Conservation (phyloP, 495 filamentous ascomycete species). For the Hapsidospora chrysogenum region DNA sequence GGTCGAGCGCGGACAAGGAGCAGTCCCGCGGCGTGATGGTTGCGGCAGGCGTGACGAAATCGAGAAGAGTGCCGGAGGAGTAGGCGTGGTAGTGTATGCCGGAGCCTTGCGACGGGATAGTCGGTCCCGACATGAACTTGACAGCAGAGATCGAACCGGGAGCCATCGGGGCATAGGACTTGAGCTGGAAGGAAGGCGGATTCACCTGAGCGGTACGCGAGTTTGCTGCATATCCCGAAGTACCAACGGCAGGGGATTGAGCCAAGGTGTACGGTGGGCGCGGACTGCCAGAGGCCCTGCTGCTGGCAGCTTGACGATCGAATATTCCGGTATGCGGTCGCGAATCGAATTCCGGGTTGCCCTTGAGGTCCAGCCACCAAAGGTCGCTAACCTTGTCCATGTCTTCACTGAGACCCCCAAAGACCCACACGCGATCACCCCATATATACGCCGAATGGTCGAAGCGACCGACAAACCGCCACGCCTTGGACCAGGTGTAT, state of each 20-base stretch:
- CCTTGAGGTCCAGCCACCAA: conserved; percentile 92
- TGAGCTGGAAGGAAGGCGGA: conserved; percentile 46
- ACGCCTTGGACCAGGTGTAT: conserved; percentile 92
- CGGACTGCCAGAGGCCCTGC: conserved; percentile 16
- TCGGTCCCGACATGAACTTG: conserved; percentile 73
- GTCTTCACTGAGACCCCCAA: conserved; percentile 80
- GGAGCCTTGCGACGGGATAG: conserved; percentile 72
- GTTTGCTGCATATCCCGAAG: conserved; percentile 74
- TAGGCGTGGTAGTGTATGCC: conserved; percentile 92
- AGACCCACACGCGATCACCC: conserved; percentile 86
- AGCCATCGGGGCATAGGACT: conserved; percentile 50
- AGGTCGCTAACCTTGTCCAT: conserved; percentile 93
- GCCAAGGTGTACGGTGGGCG: conserved; percentile 21
- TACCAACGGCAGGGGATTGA: conserved; percentile 28
- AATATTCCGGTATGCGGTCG: conserved; percentile 52
- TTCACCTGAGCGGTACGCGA: conserved; percentile 74
- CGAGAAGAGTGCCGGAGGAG: conserved; percentile 79
- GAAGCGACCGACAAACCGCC: conserved; percentile 85
- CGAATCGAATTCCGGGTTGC: conserved; percentile 66
- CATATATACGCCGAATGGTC: conserved; percentile 90
- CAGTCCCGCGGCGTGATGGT: conserved; percentile 73
- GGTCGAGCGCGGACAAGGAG: conserved; percentile 72
- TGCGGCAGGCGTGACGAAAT: conserved; percentile 83
- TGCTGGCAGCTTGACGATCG: conserved; percentile 18
- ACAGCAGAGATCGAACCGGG: conserved; percentile 80